Evolutionary conservation across 805 yeast genomes (phyloP), one percentile per base, ranked within the genome.

Genomic region (Zygotorulaspora danielsina): DNA sequence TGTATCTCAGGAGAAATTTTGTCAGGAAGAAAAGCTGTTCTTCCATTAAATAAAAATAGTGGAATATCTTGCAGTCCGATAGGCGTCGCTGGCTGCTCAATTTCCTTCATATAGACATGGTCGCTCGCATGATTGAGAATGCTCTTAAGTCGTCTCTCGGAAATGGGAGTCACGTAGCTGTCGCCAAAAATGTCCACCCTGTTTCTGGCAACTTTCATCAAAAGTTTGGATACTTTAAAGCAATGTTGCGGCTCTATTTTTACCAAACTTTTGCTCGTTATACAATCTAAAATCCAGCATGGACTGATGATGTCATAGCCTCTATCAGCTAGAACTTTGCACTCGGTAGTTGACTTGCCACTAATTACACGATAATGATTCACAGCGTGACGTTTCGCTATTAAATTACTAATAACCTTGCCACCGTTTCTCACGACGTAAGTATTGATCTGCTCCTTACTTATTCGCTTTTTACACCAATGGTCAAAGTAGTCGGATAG

Each of bases 271-370:
- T 46, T 32, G 28, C 39, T 36, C 8, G 33, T 17, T 3, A 57
- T 35, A 49, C 93, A 78, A 48, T 84, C 89, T 32, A 77, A 66
- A 5, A 86, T 56, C 95, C 96, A 90, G 20, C 63, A 57, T 1
- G 94, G 87, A 36, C 62, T 70, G 6, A 87, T 54, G 0, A 90
- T 66, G 51, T 81, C 84, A 49, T 71, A 75, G 0, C 83, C 83
- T 12, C 58, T 42, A n/a, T 64, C 58, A 8, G 55, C 48, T n/a
- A 75, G 43, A 1, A 59, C 58, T 2, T 47, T 51, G 2, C 75
- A 70, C 35, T 68, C 70, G 3, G 58, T 45, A 0, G 76, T 72
- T 9, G 50, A 39, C 40, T 54, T 66, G 20, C 64, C 70, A 12
- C 74, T 66, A 13, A 76, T 56, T 48, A 64, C 37, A 53, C 65